Conservation (phyloP, 1,139 yeast genomes). For the Taphrina wiesneri region DNA sequence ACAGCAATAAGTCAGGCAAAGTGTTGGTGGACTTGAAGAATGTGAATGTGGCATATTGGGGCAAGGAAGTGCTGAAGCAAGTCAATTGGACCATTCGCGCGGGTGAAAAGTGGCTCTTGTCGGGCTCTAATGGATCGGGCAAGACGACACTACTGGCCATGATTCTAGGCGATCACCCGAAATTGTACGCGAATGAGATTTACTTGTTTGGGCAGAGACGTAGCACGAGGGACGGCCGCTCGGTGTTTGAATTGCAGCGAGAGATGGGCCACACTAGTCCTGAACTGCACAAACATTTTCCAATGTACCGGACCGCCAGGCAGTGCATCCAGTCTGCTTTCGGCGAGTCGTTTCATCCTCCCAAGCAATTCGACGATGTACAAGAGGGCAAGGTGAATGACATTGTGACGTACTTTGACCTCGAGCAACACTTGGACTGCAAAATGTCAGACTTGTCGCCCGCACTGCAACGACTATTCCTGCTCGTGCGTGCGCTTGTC, state of each 20-base stretch:
- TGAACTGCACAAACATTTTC: constrained; percentile 82
- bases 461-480: constrained; percentile 74
- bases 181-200: constrained; percentile 80
- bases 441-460: constrained; percentile 61
- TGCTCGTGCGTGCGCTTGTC: constrained; percentile 72
- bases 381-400: constrained; percentile 39
- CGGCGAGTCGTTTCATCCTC: constrained; percentile 28
- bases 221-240: constrained; percentile 72
- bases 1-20: neutral
- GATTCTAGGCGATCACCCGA: constrained; percentile 93
- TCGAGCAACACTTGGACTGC: constrained; percentile 43
- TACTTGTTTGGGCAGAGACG: constrained; percentile 56
- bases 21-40: constrained; percentile 59
- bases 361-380: constrained; percentile 43
- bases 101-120: constrained; percentile 84
- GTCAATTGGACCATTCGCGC: constrained; percentile 65
- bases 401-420: constrained; percentile 37
- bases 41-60: constrained; percentile 68
- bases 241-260: constrained; percentile 75
- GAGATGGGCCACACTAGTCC: constrained; percentile 88
- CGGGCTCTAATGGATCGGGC: constrained; percentile 91
- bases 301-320: constrained; percentile 47
- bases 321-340: constrained; percentile 61
- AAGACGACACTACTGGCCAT: constrained; percentile 83
- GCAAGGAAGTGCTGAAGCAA: constrained; percentile 59